Conservation (phyloP, 129 eudicot species). For the Flaveria bidentis region DNA sequence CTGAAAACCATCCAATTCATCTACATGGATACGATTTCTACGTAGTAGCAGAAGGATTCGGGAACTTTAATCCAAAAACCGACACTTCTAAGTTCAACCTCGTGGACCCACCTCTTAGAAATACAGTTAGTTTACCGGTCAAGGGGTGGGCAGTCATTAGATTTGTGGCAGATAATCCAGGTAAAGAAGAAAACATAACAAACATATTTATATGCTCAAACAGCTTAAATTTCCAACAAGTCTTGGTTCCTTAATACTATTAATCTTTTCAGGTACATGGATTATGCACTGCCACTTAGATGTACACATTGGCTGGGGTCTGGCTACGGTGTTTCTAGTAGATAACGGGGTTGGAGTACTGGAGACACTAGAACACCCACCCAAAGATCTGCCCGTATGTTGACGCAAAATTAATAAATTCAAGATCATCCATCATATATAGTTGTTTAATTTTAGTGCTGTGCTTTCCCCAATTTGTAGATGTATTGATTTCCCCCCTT, state of each 20-base stretch:
- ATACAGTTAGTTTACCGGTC: slow-evolving; percentile 79
- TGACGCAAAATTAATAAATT: slow-evolving; percentile 27
- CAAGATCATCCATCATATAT: not conserved
- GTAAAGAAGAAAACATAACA: slow-evolving; percentile 24
- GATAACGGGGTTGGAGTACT: slow-evolving; percentile 69
- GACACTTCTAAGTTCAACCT: slow-evolving; percentile 79
- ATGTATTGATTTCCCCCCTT: slow-evolving; percentile 2
- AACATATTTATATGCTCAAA: not conserved
- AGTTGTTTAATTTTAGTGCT: not conserved
- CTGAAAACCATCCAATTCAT: slow-evolving; percentile 94
- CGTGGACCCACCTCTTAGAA: slow-evolving; percentile 83
- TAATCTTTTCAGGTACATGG: slow-evolving; percentile 67
- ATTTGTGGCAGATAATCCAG: slow-evolving; percentile 97
- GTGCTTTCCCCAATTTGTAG: slow-evolving; percentile 20
- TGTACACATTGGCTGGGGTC: slow-evolving; percentile 89
- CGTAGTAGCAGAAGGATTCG: slow-evolving; percentile 78
- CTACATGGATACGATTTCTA: slow-evolving; percentile 94
- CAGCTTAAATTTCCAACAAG: not conserved
- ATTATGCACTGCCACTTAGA: slow-evolving; percentile 94
- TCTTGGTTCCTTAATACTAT: not conserved
- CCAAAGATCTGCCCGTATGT: slow-evolving; percentile 68
- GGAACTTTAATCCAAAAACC: slow-evolving; percentile 73
- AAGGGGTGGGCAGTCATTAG: slow-evolving; percentile 89
- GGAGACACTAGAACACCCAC: slow-evolving; percentile 62
- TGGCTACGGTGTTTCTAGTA: slow-evolving; percentile 81